Evolutionary conservation across 768 basidiomycete genomes (phyloP).

Genomic region (Hirschioporus abietinus): DNA sequence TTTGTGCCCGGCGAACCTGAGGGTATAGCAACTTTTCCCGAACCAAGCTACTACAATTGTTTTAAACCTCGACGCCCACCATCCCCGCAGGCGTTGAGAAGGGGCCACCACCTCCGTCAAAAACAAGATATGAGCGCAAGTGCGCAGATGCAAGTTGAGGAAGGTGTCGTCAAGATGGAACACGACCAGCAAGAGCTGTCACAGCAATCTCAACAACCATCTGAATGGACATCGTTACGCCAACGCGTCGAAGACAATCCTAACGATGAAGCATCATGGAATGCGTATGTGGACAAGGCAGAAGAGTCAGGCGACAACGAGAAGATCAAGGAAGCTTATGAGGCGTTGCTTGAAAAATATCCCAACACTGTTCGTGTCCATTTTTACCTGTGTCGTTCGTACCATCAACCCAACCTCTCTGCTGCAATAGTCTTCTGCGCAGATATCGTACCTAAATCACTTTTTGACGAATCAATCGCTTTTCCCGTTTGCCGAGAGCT

Average conservation of each 20-base stretch:
- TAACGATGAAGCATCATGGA: conserved; percentile 74
- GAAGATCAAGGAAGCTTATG: conserved; percentile 76
- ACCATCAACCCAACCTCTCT: neutral
- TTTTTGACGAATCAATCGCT: conserved; percentile 58
- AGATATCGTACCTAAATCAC: conserved; percentile 80
- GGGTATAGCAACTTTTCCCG: neutral
- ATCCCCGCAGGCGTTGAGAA: neutral
- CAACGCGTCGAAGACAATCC: conserved; percentile 61
- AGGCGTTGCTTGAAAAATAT: conserved; percentile 75
- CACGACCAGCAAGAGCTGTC: conserved; percentile 5
- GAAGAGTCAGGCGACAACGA: conserved; percentile 74
- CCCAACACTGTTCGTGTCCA: conserved; percentile 82
- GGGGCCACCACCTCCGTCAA: neutral
- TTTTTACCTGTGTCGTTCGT: conserved; percentile 14
- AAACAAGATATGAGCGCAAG: neutral
- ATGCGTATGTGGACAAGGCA: conserved; percentile 70
- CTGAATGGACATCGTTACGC: conserved; percentile 64
- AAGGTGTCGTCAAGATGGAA: neutral
- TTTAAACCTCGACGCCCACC: neutral
- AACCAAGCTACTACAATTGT: neutral
- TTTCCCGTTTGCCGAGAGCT: conserved; percentile 72
- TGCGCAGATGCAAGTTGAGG: conserved; percentile 2
- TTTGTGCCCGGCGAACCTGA: no score
- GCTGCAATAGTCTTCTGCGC: conserved; percentile 61
- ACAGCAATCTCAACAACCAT: conserved; percentile 29